Percentiles rank a stretch among this genome's conserved stretches.
Conservation (phyloP, 2,329 filamentous ascomycete genomes). For the Cytospora paraplurivora region DNA sequence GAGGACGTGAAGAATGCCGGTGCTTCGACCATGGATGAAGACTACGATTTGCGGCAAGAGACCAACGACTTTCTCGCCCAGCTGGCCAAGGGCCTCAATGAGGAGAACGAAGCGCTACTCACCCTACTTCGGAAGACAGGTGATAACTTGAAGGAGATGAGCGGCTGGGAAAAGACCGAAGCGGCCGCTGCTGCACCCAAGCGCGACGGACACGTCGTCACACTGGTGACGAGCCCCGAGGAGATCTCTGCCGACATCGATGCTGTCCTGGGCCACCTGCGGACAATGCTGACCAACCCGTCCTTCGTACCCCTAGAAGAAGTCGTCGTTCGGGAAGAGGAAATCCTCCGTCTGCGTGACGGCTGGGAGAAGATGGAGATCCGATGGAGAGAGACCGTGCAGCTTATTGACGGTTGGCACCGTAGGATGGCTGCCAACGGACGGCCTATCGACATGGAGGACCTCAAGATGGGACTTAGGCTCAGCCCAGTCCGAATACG, state of each 20-base stretch:
- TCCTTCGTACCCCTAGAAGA: slow-evolving; percentile 96
- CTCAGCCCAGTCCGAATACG: slow-evolving; percentile 61
- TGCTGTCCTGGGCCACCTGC: slow-evolving; percentile 75
- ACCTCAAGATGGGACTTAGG: slow-evolving; percentile 68
- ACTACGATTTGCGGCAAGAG: slow-evolving; percentile 77
- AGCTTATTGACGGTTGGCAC: slow-evolving; percentile 91
- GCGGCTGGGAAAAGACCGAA: slow-evolving; percentile 52
- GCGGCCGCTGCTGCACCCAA: slow-evolving; percentile 17
- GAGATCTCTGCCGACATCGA: slow-evolving; percentile 78
- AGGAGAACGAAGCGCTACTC: slow-evolving; percentile 87
- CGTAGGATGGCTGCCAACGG: slow-evolving; percentile 74
- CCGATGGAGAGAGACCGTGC: slow-evolving; percentile 85
- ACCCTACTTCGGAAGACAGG: slow-evolving; percentile 71
- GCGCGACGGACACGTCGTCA: slow-evolving; percentile 35
- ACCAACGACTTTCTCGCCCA: slow-evolving; percentile 90
- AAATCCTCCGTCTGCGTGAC: slow-evolving; percentile 78
- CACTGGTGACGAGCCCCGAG: slow-evolving; percentile 49
- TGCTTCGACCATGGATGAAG: slow-evolving; percentile 47
- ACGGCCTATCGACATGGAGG: slow-evolving; percentile 68
- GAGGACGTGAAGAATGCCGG: slow-evolving; percentile 40
- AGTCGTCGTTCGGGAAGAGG: slow-evolving; percentile 87
- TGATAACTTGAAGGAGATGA: slow-evolving; percentile 69
- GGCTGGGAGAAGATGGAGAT: slow-evolving; percentile 94
- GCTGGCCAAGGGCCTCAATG: slow-evolving; percentile 78
- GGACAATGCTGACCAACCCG: slow-evolving; percentile 85